phyloP scores from a whole-genome alignment of 2,329 filamentous ascomycete genomes.

The Clarireedia hainanense region DNA sequence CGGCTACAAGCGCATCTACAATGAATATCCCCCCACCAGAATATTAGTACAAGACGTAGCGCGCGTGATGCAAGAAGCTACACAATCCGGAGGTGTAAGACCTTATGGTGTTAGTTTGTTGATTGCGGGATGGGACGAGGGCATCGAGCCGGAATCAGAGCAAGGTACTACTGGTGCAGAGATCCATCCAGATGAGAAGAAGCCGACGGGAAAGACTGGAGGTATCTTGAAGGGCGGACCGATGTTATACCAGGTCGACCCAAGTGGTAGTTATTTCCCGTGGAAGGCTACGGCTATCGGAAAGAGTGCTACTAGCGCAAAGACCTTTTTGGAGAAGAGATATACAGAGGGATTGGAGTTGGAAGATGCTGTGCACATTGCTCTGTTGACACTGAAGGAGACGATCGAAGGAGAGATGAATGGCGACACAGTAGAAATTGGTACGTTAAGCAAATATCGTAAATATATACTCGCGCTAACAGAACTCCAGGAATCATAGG shows the following conservation, averaged over 20 bases:
- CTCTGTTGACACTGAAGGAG: conserved; percentile 93
- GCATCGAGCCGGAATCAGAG: conserved; percentile 77
- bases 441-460: conserved; percentile 41
- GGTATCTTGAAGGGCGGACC: conserved; percentile 93
- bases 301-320: conserved; percentile 95
- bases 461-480: conserved; percentile 18
- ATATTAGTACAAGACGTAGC: conserved; percentile 99
- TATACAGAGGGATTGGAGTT: conserved; percentile 96
- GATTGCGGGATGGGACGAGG: conserved; percentile 96
- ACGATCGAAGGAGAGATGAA: conserved; percentile 99
- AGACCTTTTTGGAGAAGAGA: conserved; percentile 98
- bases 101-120: conserved; percentile 95
- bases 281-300: conserved; percentile 99
- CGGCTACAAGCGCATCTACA: conserved; percentile 99
- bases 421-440: conserved; percentile 96
- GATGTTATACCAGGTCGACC: conserved; percentile 97
- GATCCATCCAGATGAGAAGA: conserved; percentile 61
- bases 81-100: conserved; percentile 92
- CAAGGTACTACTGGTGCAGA: conserved; percentile 44
- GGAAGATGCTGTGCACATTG: conserved; percentile 98
- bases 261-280: conserved; percentile 97
- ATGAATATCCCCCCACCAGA: conserved; percentile 98
- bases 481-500: conserved; percentile 73
- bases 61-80: conserved; percentile 96
- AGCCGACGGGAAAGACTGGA: conserved; percentile 77